phyloP scores from a whole-genome alignment of 805 yeast species.

The Ogataea degrootiae region DNA sequence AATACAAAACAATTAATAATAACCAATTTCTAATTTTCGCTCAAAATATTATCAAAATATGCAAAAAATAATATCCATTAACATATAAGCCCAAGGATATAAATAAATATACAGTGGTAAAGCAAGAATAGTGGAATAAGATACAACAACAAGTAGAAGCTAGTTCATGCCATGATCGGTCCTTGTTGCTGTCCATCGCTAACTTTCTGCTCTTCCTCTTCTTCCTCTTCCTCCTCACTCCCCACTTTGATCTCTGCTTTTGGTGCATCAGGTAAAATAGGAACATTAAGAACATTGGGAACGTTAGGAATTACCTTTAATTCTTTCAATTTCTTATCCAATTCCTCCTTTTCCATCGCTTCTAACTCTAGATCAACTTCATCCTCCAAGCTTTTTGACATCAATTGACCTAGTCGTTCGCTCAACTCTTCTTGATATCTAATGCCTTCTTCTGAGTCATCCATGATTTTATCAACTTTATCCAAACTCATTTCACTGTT shows the following conservation, averaged over 20 bases:
- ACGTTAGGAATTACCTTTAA: constrained; percentile 7
- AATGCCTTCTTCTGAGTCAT: constrained; percentile 77
- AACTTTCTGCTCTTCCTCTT: constrained; percentile 7
- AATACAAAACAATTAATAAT: too few species aligned
- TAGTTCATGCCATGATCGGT: background rate
- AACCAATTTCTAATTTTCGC: too few species aligned
- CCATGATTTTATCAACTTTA: constrained; percentile 76
- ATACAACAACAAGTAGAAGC: too few species aligned
- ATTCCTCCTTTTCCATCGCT: constrained; percentile 43
- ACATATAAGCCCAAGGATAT: too few species aligned
- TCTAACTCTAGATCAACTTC: constrained; percentile 66
- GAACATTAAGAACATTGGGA: constrained; percentile 28
- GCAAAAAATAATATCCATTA: too few species aligned
- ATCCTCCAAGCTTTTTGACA: constrained; percentile 45
- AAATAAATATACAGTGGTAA: too few species aligned
- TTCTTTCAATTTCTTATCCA: constrained; percentile 5
- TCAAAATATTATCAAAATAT: too few species aligned
- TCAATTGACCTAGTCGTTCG: constrained; percentile 41
- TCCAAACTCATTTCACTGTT: constrained; percentile 76
- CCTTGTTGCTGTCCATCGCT: background rate
- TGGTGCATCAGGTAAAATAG: constrained; percentile 31
- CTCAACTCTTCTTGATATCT: constrained; percentile 73
- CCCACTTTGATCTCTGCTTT: constrained; percentile 9
- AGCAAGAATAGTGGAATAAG: too few species aligned
- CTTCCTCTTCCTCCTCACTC: constrained; percentile 17